Base-by-base conservation (phyloP, 2,329 filamentous ascomycete genomes). In the Mycosphaerella arachidis region DNA sequence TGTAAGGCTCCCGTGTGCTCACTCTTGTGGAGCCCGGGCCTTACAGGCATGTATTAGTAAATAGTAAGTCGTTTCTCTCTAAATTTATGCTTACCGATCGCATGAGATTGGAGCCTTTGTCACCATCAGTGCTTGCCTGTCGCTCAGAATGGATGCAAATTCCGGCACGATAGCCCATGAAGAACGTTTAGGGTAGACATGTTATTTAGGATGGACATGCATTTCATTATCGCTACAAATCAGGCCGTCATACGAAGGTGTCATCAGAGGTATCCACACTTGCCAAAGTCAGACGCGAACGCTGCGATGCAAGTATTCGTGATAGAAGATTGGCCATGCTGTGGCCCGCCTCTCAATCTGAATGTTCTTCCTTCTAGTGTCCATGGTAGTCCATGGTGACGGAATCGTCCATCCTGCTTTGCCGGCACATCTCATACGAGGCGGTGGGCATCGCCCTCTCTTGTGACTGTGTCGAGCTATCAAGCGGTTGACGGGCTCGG, bases 401-500 rank as follows among this genome's bases (percentile, higher is more conserved):
- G 8, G 4, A n/a, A 20, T 43, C 4, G 3, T 43, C 13, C 7
- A n/a, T 16, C 5, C 40, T 43, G 40, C 40, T 18, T 43, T n/a
- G n/a, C 4, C 40, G 13, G 16, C 40, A 43, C 2, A 7, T 40
- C 37, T 35, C 33, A 13, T 9, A 35, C 33, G 12, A 35, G 8
- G 33, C 33, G 12, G 35, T 10, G 10, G 16, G 4, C 16, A 8
- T 16, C 16, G 35, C 35, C 8, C 10, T 37, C 35, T 37, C 35
- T 10, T 37, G 35, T 10, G 35, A 37, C 16, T 10, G 16, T 24
- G 24, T 24, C 24, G 35, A 16, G 16, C 10, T 1, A 43, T 53
- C 31, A 53, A 18, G 56, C 56, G 20, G 56, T 48, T 3, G 56
- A 53, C 4, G 50, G 27, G 43, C 56, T 58, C 24, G 48, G 56